Evolutionary conservation across 2,329 filamentous ascomycete genomes (phyloP), one percentile per base, ranked within the genome.

Genomic region (Fusarium albidum): DNA sequence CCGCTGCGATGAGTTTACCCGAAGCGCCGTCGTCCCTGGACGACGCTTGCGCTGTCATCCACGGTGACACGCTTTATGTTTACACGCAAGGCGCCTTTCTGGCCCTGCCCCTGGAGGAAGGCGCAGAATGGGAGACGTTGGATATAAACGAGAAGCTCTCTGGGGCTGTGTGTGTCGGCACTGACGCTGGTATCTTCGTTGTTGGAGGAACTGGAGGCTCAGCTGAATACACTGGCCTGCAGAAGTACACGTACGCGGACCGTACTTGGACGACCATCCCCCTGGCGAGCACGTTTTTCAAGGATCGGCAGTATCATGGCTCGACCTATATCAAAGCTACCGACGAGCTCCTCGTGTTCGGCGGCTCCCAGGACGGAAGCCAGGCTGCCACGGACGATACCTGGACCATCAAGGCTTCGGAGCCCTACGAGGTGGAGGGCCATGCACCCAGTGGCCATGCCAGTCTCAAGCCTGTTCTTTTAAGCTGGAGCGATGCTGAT

Each of bases 31-130:
- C 86, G 69, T 79, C 87, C 58, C 77, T 97, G 71, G 83, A 86
- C 72, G 86, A 88, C 73, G 87, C 91, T 68, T 98, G 94, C 75
- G 92, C 92, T 52, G 85, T 89, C 68, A 82, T 97, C 57, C 81
- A 91, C 77, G 81, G 92, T 69, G 87, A 92, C 72, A 92, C 87
- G 11, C 84, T 98, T 46, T 98, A 96, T 77, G 87, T 90, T 38
- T 96, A 91, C 72, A 91, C 91, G 6, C 75, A 85, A 9, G 75
- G 84, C 39, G 90, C 86, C 25, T 93, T 98, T 66, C 84, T 92
- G 70, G 89, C 89, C 9, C 75, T 98, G 60, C 74, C 80, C 11
- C 75, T 98, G 59, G 75, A 83, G 58, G 74, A 86, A 61, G 89
- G 89, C 43, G 89, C 86, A 41, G 75, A 84, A 75, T 97, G 94